Percentiles rank a stretch among this genome's conserved stretches.
Evolutionary conservation across 352 stramenopile species (phyloP).

Genomic region (Phytophthora sansomeana): DNA sequence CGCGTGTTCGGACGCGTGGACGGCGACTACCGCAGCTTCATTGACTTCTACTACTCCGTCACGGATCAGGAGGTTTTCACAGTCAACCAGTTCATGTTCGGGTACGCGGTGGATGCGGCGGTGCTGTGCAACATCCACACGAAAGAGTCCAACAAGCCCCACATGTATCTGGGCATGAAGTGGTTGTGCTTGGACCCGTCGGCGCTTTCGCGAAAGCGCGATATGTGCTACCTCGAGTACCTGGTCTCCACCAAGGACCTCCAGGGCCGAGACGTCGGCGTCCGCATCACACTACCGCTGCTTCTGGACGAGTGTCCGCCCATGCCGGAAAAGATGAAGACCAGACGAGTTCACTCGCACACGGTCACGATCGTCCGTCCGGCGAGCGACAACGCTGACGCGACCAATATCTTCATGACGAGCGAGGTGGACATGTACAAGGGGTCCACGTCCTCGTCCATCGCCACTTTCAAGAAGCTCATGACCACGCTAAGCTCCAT

Average conservation of each 20-base stretch:
- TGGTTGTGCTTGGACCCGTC: conserved; percentile 75
- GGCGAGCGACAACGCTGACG: conserved; percentile 42
- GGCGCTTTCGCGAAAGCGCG: conserved; percentile 65
- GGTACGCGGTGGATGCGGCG: conserved; percentile 66
- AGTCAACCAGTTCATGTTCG: conserved; percentile 75
- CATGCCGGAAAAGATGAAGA: conserved; percentile 58
- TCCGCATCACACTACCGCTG: conserved; percentile 75
- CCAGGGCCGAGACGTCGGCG: conserved; percentile 61
- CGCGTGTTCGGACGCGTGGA: conserved; percentile 71
- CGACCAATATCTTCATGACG: conserved; percentile 69
- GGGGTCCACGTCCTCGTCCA: conserved; percentile 33
- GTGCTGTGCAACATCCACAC: conserved; percentile 83
- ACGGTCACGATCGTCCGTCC: conserved; percentile 63
- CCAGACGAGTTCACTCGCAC: conserved; percentile 59
- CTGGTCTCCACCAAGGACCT: conserved; percentile 73
- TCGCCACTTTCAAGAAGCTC: conserved; percentile 47
- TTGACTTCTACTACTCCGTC: conserved; percentile 76
- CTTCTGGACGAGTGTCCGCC: conserved; percentile 66
- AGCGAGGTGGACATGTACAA: conserved; percentile 60
- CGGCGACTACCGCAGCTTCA: conserved; percentile 67
- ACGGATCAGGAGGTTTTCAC: conserved; percentile 65
- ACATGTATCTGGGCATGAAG: conserved; percentile 84
- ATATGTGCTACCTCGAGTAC: conserved; percentile 84
- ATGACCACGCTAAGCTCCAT: conserved; percentile 69
- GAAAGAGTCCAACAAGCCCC: conserved; percentile 42